phyloP scores from a whole-genome alignment of 768 basidiomycete species.

The Lactarius hatsudake region DNA sequence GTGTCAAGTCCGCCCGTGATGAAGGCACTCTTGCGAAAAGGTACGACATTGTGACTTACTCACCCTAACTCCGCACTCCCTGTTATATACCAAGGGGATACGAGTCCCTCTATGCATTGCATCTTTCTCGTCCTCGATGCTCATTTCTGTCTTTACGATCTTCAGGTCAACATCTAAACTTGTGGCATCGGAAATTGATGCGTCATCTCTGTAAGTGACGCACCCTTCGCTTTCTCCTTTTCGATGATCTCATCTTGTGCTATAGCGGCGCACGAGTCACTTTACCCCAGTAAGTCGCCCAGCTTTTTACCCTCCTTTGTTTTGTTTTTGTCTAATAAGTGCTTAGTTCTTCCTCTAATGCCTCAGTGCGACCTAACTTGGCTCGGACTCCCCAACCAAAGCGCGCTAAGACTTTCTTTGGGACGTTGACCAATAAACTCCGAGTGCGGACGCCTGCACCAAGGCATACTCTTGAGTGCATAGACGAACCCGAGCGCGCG shows the following conservation, averaged over 20 bases:
- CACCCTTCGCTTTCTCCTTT: not conserved
- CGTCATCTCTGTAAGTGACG: conserved; percentile 9
- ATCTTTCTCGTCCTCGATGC: not conserved
- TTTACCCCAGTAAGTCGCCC: conserved; percentile 6
- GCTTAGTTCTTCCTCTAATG: not conserved
- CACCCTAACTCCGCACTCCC: not conserved
- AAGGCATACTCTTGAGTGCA: not conserved
- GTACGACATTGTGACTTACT: conserved; percentile 2
- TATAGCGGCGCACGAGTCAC: not conserved
- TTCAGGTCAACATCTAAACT: conserved; percentile 3
- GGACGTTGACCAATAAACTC: conserved; percentile 14
- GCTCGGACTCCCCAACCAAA: not conserved
- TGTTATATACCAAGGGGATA: not conserved
- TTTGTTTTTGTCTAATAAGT: not conserved
- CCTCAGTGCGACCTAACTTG: not conserved
- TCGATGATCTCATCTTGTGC: not conserved
- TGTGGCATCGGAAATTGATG: not conserved
- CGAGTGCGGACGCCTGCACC: conserved; percentile 5
- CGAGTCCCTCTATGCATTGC: too few relatives aligned
- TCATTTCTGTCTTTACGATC: not conserved
- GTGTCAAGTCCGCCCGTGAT: not conserved
- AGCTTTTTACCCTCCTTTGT: not conserved
- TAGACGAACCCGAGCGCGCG: not conserved
- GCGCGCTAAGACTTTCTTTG: conserved; percentile 14
- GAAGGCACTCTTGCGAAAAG: not conserved